Evolutionary conservation across 2,329 filamentous ascomycete genomes (phyloP), one percentile per base, ranked within the genome.

Genomic region (Biscogniauxia sp.): DNA sequence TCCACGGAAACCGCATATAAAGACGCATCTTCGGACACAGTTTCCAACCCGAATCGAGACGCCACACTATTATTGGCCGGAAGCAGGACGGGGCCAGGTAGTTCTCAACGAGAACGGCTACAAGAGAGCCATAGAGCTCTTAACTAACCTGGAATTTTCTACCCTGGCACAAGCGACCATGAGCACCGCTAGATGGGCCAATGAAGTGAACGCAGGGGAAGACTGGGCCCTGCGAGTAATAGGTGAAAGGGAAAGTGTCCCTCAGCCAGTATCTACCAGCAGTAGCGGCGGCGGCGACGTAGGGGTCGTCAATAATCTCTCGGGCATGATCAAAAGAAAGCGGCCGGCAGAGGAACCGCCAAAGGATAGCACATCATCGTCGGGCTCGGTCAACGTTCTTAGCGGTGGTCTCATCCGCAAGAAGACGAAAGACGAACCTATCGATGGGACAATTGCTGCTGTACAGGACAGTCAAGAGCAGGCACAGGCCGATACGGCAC

Each of bases 91-190:
- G 15, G 90, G 89, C 0, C 80, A 85, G 54, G 79, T 85, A 19
- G 79, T 91, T 11, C 81, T 93, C 2, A 81, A 84, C 13, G 85
- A 89, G 20, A 77, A 79, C 25, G 81, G 83, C 54, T 93, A 92
- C 75, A 86, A 87, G 64, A 84, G 89, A 11, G 84, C 87, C 8
- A 80, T 86, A 20, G 90, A 92, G 66, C 76, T 92, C 9, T 79
- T 95, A 0, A 80, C 93, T 5, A 85, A 89, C 60, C 83, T 93
- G 0, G 90, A 93, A 72, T 95, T 95, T 73, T 81, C 85, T 1
- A 88, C 83, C 8, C 74, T 87, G 3, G 83, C 84, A 11, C 83
- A 88, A 54, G 87, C 89, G 0, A 78, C 77, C 1, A 79, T 80
- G 32, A 92, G 89, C 69, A 91, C 90, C 2, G 77, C 75, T 56